Evolutionary conservation across 768 basidiomycete species (phyloP).

Genomic region (Hericium coralloides): DNA sequence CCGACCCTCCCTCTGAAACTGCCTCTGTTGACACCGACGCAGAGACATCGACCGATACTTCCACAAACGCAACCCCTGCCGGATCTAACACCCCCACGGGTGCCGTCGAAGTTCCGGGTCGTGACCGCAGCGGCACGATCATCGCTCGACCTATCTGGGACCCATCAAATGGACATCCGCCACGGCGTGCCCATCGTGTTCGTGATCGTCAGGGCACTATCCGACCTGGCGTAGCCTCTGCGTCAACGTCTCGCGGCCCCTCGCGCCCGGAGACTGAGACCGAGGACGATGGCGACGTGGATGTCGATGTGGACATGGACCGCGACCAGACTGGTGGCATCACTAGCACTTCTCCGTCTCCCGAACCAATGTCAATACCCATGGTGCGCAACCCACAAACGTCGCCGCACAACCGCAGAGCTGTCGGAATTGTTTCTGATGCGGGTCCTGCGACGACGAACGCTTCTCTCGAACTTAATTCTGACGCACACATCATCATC

Average conservation of each 20-base stretch:
- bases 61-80: slow-evolving; percentile 48
- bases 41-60: slow-evolving; percentile 56
- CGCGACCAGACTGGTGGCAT: slow-evolving; percentile 19
- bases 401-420: slow-evolving; percentile 28
- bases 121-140: slow-evolving; percentile 71
- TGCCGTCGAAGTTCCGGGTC: slow-evolving; percentile 45
- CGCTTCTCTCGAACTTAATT: slow-evolving; percentile 31
- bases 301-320: slow-evolving; percentile 36
- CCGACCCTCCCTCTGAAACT: slow-evolving; percentile 14
- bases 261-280: slow-evolving; percentile 68
- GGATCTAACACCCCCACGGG: slow-evolving; percentile 53
- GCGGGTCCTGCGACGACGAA: slow-evolving; percentile 19
- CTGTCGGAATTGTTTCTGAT: slow-evolving; percentile 42
- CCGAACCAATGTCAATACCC: slow-evolving; percentile 24
- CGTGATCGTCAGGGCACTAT: slow-evolving; percentile 14
- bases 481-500: slow-evolving; percentile 45
- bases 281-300: slow-evolving; percentile 66
- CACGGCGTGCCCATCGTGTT: slow-evolving; percentile 20
- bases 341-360: slow-evolving; percentile 17
- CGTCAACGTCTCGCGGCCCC: slow-evolving; percentile 25
- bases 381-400: slow-evolving; percentile 11
- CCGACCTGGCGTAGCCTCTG: slow-evolving; percentile 13
- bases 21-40: slow-evolving; percentile 38
- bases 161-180: slow-evolving; percentile 14
- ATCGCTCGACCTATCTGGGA: slow-evolving; percentile 62